Conservation (phyloP, 1,139 yeast species). For the Kodamaea fungicola region DNA sequence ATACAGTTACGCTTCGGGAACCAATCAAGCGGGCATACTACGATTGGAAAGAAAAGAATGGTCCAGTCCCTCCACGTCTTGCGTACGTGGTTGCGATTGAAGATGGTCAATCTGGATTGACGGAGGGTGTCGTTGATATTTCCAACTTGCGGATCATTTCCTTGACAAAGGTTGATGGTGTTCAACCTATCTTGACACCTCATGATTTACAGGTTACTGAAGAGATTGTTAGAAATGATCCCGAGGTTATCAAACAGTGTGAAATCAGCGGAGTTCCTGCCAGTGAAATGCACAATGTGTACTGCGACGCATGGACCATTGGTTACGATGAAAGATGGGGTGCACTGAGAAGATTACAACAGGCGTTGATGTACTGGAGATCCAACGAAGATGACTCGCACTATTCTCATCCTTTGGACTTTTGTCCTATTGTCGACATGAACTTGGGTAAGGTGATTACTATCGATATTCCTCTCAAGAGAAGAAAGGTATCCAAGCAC, state of each 20-base stretch:
- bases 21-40: slow-evolving; percentile 62
- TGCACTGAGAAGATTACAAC: slow-evolving; percentile 69
- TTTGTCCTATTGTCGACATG: slow-evolving; percentile 79
- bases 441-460: slow-evolving; percentile 63
- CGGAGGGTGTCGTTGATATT: slow-evolving; percentile 68
- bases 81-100: slow-evolving; percentile 66
- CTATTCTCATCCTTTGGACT: slow-evolving; percentile 80
- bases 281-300: slow-evolving; percentile 63
- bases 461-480: slow-evolving; percentile 71
- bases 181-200: slow-evolving; percentile 72
- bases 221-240: slow-evolving; percentile 61
- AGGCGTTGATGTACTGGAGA: slow-evolving; percentile 77
- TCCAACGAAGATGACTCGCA: slow-evolving; percentile 77
- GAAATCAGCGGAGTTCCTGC: slow-evolving; percentile 64
- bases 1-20: slow-evolving; percentile 68
- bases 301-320: slow-evolving; percentile 85
- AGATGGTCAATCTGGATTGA: slow-evolving; percentile 56
- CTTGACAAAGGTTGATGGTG: slow-evolving; percentile 51
- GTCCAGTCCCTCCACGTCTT: slow-evolving; percentile 63
- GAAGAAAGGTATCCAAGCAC: slow-evolving; percentile 67
- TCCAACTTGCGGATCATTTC: slow-evolving; percentile 44
- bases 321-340: slow-evolving; percentile 88
- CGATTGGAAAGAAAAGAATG: slow-evolving; percentile 61
- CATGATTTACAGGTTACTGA: slow-evolving; percentile 65
- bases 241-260: slow-evolving; percentile 71